phyloP scores from a whole-genome alignment of 345 rosid genomes.

The Dipteronia sinensis region DNA sequence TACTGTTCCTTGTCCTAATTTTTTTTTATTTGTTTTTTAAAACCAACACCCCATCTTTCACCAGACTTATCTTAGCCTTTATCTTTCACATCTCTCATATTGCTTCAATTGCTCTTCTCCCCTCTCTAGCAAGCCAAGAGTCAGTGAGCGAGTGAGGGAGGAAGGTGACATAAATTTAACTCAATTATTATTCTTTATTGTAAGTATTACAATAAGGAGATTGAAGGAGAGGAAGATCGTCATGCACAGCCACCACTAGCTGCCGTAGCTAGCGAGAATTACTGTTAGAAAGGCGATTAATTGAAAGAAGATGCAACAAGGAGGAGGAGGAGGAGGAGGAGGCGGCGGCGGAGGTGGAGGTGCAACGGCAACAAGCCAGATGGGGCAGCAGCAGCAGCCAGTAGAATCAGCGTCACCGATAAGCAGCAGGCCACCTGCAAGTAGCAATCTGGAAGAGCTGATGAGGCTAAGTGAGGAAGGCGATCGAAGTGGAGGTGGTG shows the following conservation, averaged over 20 bases:
- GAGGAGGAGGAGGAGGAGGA: conserved; percentile 28
- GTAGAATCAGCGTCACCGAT: conserved; percentile 90
- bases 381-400: conserved; percentile 38
- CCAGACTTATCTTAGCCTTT: background rate
- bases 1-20: conserved; percentile 21
- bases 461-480: conserved; percentile 46
- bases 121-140: background rate
- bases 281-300: background rate
- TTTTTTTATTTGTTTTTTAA: background rate
- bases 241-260: conserved; percentile 3
- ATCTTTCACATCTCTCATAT: conserved; percentile 11
- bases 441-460: conserved; percentile 55
- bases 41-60: background rate
- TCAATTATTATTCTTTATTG: conserved; percentile 12
- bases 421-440: conserved; percentile 83
- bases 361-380: conserved; percentile 22
- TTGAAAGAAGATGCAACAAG: conserved; percentile 48
- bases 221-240: conserved; percentile 19
- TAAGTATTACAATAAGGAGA: background rate
- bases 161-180: background rate
- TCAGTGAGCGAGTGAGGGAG: background rate
- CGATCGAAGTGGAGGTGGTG: conserved; percentile 39
- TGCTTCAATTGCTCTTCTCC: conserved; percentile 20
- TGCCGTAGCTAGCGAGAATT: background rate
- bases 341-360: conserved; percentile 25